These are phyloP conservation scores for Curvularia sp. DNA, from an alignment of 2,329 filamentous ascomycete species.

Conservation along the genomic window DNA sequence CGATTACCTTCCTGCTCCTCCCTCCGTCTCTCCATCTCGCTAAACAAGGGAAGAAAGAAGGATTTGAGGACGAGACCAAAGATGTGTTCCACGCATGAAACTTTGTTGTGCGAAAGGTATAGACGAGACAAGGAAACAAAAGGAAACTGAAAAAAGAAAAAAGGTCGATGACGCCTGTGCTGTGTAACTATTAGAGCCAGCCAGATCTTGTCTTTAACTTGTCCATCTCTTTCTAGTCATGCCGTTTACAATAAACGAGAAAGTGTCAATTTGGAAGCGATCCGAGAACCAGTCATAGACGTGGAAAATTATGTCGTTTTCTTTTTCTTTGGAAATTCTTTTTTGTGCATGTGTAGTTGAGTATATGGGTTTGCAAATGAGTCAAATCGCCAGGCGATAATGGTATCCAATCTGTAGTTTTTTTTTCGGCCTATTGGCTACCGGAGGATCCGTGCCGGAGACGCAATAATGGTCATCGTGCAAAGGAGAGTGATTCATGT, in stretches of 20 bases:
- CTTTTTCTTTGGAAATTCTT: background rate
- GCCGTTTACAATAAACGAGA: background rate
- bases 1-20: background rate
- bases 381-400: background rate
- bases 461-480: background rate
- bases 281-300: background rate
- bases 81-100: background rate
- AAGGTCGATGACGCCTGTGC: conserved; percentile 3
- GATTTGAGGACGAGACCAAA: background rate
- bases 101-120: background rate
- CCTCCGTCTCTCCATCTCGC: background rate
- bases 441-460: background rate
- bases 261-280: background rate
- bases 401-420: conserved; percentile 12
- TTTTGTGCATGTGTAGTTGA: background rate
- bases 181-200: background rate
- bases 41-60: background rate
- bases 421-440: conserved; percentile 1
- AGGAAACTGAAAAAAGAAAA: background rate
- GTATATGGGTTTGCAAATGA: background rate
- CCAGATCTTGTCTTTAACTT: background rate
- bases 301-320: background rate
- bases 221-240: background rate
- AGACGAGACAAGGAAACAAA: background rate
- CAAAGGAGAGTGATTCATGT: conserved; percentile 1